A percentile compares a stretch with the other conserved stretches of the same genome.
Conservation (phyloP, 305 asterid species). For the Solanum aculeatissimum region DNA sequence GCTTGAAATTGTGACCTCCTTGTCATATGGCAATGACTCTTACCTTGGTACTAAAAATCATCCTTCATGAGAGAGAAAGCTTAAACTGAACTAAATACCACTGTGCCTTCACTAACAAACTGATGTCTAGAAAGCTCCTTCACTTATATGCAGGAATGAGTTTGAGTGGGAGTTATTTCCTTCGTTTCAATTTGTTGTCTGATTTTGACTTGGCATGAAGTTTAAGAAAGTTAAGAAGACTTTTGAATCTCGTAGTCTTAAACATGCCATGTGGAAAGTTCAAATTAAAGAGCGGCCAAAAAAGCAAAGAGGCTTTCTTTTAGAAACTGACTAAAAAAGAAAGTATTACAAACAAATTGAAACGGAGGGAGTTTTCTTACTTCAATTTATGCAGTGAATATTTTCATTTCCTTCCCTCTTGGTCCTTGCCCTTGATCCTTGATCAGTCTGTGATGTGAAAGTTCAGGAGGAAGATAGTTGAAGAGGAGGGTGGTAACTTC, state of each 20-base stretch:
- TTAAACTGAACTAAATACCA: not conserved
- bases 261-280: too few species aligned
- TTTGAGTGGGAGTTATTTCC: not conserved
- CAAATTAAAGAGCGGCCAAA: too few species aligned
- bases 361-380: not conserved
- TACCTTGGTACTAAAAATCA: not conserved
- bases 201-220: too few species aligned
- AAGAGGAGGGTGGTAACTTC: not conserved
- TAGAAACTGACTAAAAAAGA: too few species aligned
- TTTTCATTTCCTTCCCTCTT: not conserved
- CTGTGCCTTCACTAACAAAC: not conserved
- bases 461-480: not conserved
- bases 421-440: not conserved
- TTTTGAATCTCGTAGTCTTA: too few species aligned
- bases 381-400: not conserved
- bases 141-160: not conserved
- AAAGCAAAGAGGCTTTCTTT: too few species aligned
- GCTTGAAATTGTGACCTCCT: not conserved
- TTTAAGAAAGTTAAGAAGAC: too few species aligned
- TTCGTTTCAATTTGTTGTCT: too few species aligned
- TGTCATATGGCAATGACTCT: not conserved
- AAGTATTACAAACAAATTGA: too few species aligned
- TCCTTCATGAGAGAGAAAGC: not conserved
- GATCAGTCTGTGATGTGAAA: not conserved
- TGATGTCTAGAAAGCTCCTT: not conserved